phyloP scores from a whole-genome alignment of 2,329 filamentous ascomycete species.

The Macrophomina tecta region DNA sequence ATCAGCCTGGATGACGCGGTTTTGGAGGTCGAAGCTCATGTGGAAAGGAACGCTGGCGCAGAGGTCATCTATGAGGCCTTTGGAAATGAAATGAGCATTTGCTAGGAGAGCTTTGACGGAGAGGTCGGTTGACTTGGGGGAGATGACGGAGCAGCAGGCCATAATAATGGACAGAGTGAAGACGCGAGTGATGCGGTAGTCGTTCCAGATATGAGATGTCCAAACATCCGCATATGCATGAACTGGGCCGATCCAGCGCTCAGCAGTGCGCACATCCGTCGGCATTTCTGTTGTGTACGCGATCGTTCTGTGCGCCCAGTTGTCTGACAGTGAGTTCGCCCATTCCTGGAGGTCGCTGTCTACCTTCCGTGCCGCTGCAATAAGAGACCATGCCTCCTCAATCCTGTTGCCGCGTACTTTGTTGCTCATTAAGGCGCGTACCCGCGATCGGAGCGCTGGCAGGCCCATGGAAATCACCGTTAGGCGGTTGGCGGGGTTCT shows the following conservation, averaged over 20 bases:
- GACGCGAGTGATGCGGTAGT: constrained; percentile 49
- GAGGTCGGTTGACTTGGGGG: constrained; percentile 44
- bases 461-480: constrained; percentile 48
- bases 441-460: constrained; percentile 44
- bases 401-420: constrained; percentile 30
- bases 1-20: constrained; percentile 33
- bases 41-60: constrained; percentile 48
- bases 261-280: constrained; percentile 39
- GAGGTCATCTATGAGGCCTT: constrained; percentile 48
- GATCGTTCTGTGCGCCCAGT: constrained; percentile 44
- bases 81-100: constrained; percentile 39
- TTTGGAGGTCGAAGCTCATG: constrained; percentile 45
- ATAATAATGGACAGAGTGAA: constrained; percentile 49
- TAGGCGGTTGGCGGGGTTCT: constrained; percentile 49
- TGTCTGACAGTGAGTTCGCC: constrained; percentile 42
- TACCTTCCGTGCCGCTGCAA: constrained; percentile 44
- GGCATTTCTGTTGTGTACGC: constrained; percentile 37
- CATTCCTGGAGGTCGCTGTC: constrained; percentile 46
- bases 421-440: constrained; percentile 39
- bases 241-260: constrained; percentile 47
- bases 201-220: constrained; percentile 48
- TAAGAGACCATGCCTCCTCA: constrained; percentile 40
- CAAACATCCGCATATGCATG: constrained; percentile 48
- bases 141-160: constrained; percentile 41
- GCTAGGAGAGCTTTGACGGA: constrained; percentile 37